These are phyloP conservation scores for Termitomyces sp. DNA, from an alignment of 768 basidiomycete genomes.

Conservation along the genomic window DNA sequence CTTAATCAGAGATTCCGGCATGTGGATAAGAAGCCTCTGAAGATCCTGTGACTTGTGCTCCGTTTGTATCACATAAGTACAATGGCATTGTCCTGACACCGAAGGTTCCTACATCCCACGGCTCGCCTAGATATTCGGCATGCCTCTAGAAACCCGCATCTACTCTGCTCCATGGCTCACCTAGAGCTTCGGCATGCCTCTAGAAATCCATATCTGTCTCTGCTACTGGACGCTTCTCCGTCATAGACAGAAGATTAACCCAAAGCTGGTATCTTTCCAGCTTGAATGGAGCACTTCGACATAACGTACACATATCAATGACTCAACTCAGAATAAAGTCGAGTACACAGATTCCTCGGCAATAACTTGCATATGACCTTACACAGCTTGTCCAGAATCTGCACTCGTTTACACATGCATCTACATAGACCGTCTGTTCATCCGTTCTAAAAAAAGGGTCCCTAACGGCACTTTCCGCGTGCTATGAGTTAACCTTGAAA, in stretches of 20 bases:
- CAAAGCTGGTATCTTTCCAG: not conserved
- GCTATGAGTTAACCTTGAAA: not conserved
- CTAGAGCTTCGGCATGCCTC: not conserved
- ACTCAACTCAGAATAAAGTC: not conserved
- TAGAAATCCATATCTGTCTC: not conserved
- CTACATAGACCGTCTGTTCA: not conserved
- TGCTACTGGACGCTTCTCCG: not conserved
- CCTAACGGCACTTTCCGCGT: slow-evolving; percentile 4
- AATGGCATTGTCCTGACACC: not conserved
- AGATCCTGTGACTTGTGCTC: slow-evolving; percentile 3
- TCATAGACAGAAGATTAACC: not conserved
- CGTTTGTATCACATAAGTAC: not conserved
- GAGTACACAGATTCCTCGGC: not conserved
- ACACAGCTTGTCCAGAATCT: not conserved
- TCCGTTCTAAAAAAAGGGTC: not conserved
- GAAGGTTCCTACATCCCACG: not conserved
- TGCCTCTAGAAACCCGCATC: not conserved
- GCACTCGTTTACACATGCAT: not conserved
- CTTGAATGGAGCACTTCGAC: not conserved
- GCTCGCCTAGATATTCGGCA: not conserved
- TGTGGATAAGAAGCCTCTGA: slow-evolving; percentile 3
- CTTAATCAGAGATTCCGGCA: slow-evolving; percentile 5
- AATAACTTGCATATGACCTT: not conserved
- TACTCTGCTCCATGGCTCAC: not conserved
- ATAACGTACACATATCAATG: not conserved